Percentiles rank a stretch among this genome's conserved stretches.
phyloP scores from a whole-genome alignment of 2,329 filamentous ascomycete species.

The Hypoxylon sp. region DNA sequence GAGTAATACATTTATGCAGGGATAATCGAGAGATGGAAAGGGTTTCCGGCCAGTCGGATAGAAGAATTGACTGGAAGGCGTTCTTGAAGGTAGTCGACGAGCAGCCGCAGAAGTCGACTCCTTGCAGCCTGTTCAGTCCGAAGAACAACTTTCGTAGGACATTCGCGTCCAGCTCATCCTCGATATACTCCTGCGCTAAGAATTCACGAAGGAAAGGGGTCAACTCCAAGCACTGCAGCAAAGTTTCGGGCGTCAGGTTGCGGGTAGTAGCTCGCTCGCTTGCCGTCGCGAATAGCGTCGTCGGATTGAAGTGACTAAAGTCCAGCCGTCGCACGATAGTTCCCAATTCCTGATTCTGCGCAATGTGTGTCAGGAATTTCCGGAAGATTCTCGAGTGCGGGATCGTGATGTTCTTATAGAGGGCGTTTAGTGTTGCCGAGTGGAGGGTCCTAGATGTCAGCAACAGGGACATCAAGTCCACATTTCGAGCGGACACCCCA shows the following conservation, averaged over 20 bases:
- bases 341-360: constrained; percentile 76
- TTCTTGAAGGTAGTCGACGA: constrained; percentile 77
- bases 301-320: constrained; percentile 88
- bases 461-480: constrained; percentile 82
- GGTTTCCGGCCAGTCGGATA: constrained; percentile 66
- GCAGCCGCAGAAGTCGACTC: constrained; percentile 83
- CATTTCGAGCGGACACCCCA: constrained; percentile 81
- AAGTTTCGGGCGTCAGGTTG: constrained; percentile 81
- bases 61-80: constrained; percentile 71
- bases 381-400: constrained; percentile 87
- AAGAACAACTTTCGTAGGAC: constrained; percentile 80
- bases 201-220: constrained; percentile 83
- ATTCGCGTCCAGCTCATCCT: constrained; percentile 78
- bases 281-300: constrained; percentile 80
- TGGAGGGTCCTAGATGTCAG: constrained; percentile 83
- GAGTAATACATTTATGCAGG: constrained; percentile 82
- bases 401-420: constrained; percentile 85
- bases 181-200: constrained; percentile 84
- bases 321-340: constrained; percentile 84
- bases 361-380: constrained; percentile 81
- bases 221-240: constrained; percentile 78
- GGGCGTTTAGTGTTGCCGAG: constrained; percentile 78
- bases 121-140: constrained; percentile 73
- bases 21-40: constrained; percentile 77
- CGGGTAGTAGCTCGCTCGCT: constrained; percentile 81